Base-by-base conservation (phyloP, 2,329 filamentous ascomycete species). In the Eutypella sp. region DNA sequence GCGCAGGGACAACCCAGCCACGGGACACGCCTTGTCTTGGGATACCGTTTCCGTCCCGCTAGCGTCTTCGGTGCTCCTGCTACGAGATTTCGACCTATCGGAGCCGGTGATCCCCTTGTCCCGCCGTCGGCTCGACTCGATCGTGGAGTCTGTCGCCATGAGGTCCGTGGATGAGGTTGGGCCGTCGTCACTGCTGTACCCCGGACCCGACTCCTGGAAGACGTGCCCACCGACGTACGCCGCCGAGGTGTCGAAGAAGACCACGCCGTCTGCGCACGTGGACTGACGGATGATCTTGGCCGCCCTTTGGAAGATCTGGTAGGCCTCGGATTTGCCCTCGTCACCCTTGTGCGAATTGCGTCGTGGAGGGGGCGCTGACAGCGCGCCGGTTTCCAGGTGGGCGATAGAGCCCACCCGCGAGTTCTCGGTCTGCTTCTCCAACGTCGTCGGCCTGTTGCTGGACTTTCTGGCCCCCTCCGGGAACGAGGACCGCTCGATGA, bases 401-500 rank as follows among this genome's bases (percentile, higher is more conserved):
- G 22, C 31, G 20, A 9, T 33, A 11, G 29, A n/a, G 16, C 18
- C 16, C n/a, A 29, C 10, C 4, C 34, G 34, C 18, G 34, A n/a
- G 34, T 37, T 37, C 34, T 37, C 34, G 3, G 34, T 37, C 34
- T 37, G 34, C 18, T 19, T 37, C 18, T 37, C 34, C 34, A 37
- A 19, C n/a, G 18, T 37, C 5, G 7, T 37, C 34, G 34, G 34
- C 18, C 18, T 22, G 34, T 19, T 37, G n/a, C 34, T 11, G 2
- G 34, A 37, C 11, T 37, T 37, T 8, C 7, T 37, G 18, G 16
- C 16, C 34, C n/a, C n/a, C 20, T 37, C 34, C n/a, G 18, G 34
- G 16, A 37, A 11, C 34, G 68, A 71, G 46, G 68, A 74, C 5
- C 73, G 73, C 47, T 78, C 75, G 6, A 79, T 74, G 44, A 79